Evolutionary conservation across 2,329 filamentous ascomycete genomes (phyloP).

Genomic region (Nakataea oryzae): DNA sequence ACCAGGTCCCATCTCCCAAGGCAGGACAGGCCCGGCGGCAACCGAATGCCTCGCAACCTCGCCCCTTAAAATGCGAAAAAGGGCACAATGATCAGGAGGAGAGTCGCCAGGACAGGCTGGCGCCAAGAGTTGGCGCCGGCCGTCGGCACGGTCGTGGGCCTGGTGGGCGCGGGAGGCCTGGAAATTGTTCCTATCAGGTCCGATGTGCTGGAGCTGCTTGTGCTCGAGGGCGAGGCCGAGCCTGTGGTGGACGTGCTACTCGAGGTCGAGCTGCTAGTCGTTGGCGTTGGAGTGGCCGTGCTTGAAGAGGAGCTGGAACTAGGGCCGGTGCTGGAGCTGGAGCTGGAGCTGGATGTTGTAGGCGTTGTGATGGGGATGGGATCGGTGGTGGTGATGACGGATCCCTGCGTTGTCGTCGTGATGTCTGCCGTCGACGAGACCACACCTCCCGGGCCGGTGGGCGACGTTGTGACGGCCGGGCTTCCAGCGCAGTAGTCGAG

Average conservation of each 20-base stretch:
- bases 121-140: not conserved
- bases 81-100: not conserved
- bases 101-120: not conserved
- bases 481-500: slow-evolving; percentile 29
- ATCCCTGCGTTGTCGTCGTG: slow-evolving; percentile 6
- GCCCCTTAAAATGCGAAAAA: not conserved
- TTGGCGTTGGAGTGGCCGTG: not conserved
- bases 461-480: not conserved
- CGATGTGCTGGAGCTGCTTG: not conserved
- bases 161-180: not conserved
- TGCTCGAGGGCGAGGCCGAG: not conserved
- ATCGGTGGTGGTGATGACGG: not conserved
- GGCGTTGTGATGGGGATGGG: slow-evolving; percentile 3
- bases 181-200: not conserved
- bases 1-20: not conserved
- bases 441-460: slow-evolving; percentile 1
- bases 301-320: not conserved
- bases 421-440: slow-evolving; percentile 3
- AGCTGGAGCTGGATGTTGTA: not conserved
- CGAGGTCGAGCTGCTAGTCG: not conserved
- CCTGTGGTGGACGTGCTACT: not conserved
- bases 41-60: not conserved
- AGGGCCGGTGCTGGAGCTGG: no score
- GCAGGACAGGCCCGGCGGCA: not conserved
- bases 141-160: not conserved